These are phyloP conservation scores for Aspergillus intermedius DNA, from an alignment of 2,329 filamentous ascomycete genomes.

Conservation along the genomic window DNA sequence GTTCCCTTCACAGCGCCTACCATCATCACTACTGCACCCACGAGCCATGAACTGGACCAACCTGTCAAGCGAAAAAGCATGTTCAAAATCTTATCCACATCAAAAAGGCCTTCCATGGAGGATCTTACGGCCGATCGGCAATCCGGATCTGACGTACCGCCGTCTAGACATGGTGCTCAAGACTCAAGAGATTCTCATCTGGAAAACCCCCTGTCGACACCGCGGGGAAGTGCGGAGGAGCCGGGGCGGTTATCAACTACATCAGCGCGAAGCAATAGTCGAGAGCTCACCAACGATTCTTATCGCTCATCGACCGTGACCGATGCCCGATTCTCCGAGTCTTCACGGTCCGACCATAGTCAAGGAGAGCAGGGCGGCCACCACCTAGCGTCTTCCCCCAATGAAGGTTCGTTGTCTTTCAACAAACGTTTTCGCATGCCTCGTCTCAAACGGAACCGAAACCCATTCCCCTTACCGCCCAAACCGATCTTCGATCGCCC, in stretches of 20 bases:
- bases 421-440: constrained; percentile 76
- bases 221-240: constrained; percentile 57
- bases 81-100: constrained; percentile 33
- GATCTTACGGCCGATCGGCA: constrained; percentile 15
- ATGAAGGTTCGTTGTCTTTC: constrained; percentile 56
- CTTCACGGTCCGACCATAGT: constrained; percentile 82
- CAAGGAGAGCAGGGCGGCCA: constrained; percentile 60
- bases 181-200: constrained; percentile 24
- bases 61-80: constrained; percentile 35
- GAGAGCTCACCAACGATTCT: constrained; percentile 57
- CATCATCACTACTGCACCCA: constrained; percentile 91
- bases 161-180: constrained; percentile 14
- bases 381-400: constrained; percentile 52
- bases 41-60: constrained; percentile 53
- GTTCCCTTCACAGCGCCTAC: constrained; percentile 41
- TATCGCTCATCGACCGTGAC: constrained; percentile 55
- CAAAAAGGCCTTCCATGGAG: constrained; percentile 29
- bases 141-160: background rate
- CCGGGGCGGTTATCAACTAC: constrained; percentile 46
- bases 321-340: constrained; percentile 67
- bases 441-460: constrained; percentile 68
- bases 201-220: constrained; percentile 26
- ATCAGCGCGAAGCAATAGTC: constrained; percentile 44
- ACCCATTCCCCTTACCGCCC: constrained; percentile 80
- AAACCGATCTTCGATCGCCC: constrained; percentile 43